phyloP scores from a whole-genome alignment of 257 asterid species.

The Solanum virginianum region DNA sequence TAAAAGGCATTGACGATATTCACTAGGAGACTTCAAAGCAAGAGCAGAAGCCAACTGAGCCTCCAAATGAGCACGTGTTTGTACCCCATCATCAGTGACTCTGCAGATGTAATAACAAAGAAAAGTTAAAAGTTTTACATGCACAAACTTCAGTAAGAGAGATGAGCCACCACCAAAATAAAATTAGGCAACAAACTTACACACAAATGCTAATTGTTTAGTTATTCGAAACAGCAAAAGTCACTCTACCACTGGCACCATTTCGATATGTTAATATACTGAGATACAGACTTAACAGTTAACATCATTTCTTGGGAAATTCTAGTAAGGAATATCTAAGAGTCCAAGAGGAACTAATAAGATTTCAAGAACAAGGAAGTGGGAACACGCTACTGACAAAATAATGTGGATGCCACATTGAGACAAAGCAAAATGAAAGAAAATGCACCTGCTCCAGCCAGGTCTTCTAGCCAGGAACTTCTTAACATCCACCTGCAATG shows the following conservation, averaged over 20 bases:
- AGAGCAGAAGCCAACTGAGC: slow-evolving; percentile 88
- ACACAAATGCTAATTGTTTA: neutral
- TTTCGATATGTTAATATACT: neutral
- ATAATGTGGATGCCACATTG: neutral
- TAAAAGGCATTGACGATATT: slow-evolving; percentile 83
- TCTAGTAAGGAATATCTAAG: neutral
- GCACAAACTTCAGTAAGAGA: neutral
- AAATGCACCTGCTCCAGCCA: slow-evolving; percentile 75
- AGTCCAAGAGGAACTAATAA: neutral
- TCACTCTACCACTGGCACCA: neutral
- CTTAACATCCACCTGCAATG: slow-evolving; percentile 82
- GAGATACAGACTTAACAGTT: neutral
- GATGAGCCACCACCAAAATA: neutral
- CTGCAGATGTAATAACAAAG: slow-evolving; percentile 27
- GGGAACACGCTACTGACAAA: too few species aligned
- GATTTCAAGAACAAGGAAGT: neutral
- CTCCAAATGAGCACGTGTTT: slow-evolving; percentile 96
- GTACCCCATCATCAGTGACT: slow-evolving; percentile 87
- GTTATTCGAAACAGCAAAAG: neutral
- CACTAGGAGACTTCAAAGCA: slow-evolving; percentile 78
- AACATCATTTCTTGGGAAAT: neutral
- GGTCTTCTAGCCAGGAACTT: slow-evolving; percentile 87
- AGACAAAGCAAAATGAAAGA: neutral
- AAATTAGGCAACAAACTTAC: neutral
- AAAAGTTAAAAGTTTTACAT: neutral